phyloP scores from a whole-genome alignment of 2,329 filamentous ascomycete genomes.

The Hortaea werneckii region DNA sequence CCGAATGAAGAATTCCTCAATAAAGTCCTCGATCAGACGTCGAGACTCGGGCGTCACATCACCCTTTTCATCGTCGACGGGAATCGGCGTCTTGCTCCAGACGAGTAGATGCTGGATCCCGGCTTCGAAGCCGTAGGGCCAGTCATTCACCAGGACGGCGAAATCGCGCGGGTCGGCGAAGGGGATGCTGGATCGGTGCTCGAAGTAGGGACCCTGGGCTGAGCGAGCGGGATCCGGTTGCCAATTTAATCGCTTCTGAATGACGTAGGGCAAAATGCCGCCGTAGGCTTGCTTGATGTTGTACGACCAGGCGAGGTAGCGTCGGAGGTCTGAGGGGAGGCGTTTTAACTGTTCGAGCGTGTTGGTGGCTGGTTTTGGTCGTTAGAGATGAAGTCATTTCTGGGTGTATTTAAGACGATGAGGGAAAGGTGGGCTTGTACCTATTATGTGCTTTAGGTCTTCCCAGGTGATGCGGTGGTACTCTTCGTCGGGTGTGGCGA shows the following conservation, averaged over 20 bases:
- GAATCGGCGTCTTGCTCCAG: conserved; percentile 45
- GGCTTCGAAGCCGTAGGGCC: conserved; percentile 49
- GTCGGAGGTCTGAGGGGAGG: conserved; percentile 47
- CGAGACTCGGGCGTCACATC: conserved; percentile 43
- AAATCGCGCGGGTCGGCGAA: conserved; percentile 47
- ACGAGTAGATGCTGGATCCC: conserved; percentile 49
- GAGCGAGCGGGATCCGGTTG: conserved; percentile 7
- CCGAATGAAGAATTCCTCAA: conserved; percentile 39
- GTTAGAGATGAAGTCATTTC: background rate
- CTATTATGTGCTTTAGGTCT: conserved; percentile 42
- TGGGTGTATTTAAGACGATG: background rate
- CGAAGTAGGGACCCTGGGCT: conserved; percentile 25
- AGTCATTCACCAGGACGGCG: conserved; percentile 50
- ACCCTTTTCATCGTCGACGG: conserved; percentile 35
- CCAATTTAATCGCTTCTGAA: conserved; percentile 47
- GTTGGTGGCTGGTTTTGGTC: conserved; percentile 30
- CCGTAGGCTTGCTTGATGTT: conserved; percentile 47
- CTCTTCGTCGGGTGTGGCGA: conserved; percentile 43
- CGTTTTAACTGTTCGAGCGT: conserved; percentile 48
- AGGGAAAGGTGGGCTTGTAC: conserved; percentile 22
- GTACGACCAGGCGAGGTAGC: conserved; percentile 50
- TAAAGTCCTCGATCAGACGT: conserved; percentile 39
- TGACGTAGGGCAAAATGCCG: conserved; percentile 47
- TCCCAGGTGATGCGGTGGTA: conserved; percentile 44
- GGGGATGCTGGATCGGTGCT: conserved; percentile 37